Percentiles rank a stretch among this genome's conserved stretches.
Conservation (phyloP, 2,329 filamentous ascomycete species). For the Pyricularia pennisetigena region DNA sequence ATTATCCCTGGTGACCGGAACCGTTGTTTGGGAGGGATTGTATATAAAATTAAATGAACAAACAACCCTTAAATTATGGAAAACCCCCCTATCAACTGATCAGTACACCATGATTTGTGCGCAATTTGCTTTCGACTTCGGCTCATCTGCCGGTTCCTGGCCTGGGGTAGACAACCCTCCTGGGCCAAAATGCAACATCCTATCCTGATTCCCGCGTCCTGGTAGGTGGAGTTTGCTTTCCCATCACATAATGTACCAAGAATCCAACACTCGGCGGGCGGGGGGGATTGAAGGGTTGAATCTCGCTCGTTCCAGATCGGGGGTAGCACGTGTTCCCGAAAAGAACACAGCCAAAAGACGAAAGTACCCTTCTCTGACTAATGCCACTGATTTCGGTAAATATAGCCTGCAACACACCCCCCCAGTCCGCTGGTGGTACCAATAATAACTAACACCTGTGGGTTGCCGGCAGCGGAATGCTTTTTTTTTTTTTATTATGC, state of each 20-base stretch:
- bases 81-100: background rate
- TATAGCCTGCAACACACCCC: no score
- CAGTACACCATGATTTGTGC: background rate
- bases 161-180: background rate
- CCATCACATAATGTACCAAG: background rate
- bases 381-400: no score
- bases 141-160: background rate
- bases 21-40: background rate
- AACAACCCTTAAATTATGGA: no score
- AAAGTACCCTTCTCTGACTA: no score
- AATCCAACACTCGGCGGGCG: background rate
- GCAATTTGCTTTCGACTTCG: background rate
- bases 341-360: no score
- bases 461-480: no score
- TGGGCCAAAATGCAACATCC: background rate
- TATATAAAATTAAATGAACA: background rate
- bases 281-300: background rate
- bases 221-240: background rate
- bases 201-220: background rate
- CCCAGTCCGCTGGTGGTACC: no score
- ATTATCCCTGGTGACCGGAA: background rate
- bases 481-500: no score
- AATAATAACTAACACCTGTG: no score
- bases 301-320: background rate
- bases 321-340: background rate